phyloP scores from a whole-genome alignment of 768 basidiomycete genomes.

The Royoungia palumana region DNA sequence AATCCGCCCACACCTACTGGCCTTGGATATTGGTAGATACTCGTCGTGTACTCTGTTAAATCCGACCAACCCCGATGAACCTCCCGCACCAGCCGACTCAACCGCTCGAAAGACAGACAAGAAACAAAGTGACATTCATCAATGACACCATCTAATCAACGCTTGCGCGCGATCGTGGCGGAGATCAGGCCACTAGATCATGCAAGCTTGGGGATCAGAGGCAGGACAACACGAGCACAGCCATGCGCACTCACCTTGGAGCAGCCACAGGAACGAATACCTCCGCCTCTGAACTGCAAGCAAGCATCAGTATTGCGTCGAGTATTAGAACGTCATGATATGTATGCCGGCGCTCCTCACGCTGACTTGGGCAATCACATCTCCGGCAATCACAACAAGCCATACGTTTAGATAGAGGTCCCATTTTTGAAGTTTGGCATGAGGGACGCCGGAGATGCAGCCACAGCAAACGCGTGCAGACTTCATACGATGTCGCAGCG shows the following conservation, averaged over 20 bases:
- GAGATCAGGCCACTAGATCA: slow-evolving; percentile 54
- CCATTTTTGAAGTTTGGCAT: too few relatives aligned
- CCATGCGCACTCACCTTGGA: slow-evolving; percentile 61
- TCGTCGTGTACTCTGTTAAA: too few relatives aligned
- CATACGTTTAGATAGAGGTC: too few relatives aligned
- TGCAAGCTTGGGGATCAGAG: slow-evolving; percentile 29
- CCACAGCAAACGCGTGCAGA: not conserved
- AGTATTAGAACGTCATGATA: slow-evolving; percentile 5
- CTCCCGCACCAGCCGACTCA: too few relatives aligned
- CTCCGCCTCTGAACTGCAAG: slow-evolving; percentile 65
- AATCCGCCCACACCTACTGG: too few relatives aligned
- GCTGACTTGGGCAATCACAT: slow-evolving; percentile 2
- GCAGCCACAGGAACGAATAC: slow-evolving; percentile 84
- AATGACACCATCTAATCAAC: slow-evolving; percentile 26
- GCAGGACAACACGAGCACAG: slow-evolving; percentile 1
- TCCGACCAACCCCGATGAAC: too few relatives aligned
- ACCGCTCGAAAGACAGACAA: not conserved
- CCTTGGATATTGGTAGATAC: too few relatives aligned
- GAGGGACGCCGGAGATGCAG: not conserved
- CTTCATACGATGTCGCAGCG: slow-evolving; percentile 9
- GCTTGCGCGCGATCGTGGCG: slow-evolving; percentile 52
- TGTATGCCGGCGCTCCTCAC: slow-evolving; percentile 3
- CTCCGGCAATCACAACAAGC: too few relatives aligned
- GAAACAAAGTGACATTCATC: not conserved
- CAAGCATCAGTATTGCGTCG: slow-evolving; percentile 15